phyloP scores from a whole-genome alignment of 2,329 filamentous ascomycete genomes.

The Penicillium brevicompactum region DNA sequence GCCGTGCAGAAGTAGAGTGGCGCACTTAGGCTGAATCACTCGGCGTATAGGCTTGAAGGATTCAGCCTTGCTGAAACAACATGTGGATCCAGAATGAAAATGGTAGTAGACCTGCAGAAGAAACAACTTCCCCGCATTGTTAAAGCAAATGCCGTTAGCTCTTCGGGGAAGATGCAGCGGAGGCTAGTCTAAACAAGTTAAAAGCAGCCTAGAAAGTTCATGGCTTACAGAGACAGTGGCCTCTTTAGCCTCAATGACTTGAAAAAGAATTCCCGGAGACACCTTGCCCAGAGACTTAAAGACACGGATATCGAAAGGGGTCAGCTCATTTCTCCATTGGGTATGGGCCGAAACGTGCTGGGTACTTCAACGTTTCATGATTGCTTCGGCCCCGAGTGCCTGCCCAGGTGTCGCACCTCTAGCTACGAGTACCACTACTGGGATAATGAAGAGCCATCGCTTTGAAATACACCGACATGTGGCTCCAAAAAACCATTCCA shows the following conservation, averaged over 20 bases:
- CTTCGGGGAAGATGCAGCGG: background rate
- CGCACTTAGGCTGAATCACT: slow-evolving; percentile 18
- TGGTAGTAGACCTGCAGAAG: background rate
- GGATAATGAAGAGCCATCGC: no score
- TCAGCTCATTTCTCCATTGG: background rate
- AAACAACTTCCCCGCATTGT: background rate
- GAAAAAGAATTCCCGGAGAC: no score
- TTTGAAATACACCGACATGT: background rate
- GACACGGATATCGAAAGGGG: background rate
- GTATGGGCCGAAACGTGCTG: slow-evolving; percentile 1
- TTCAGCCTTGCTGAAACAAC: background rate
- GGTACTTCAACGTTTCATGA: background rate
- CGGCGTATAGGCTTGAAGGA: background rate
- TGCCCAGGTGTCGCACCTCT: background rate
- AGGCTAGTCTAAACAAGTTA: background rate
- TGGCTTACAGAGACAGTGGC: background rate
- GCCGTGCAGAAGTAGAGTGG: slow-evolving; percentile 10
- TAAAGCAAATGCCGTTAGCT: slow-evolving; percentile 2
- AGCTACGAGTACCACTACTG: background rate
- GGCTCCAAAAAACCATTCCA: background rate
- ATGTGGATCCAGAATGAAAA: background rate
- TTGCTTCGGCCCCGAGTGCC: background rate
- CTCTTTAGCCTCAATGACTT: background rate
- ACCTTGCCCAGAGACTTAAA: no score
- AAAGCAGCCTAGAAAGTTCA: background rate